These are phyloP conservation scores for Boletellus emodensis DNA, from an alignment of 768 basidiomycete species.

Conservation along the genomic window DNA sequence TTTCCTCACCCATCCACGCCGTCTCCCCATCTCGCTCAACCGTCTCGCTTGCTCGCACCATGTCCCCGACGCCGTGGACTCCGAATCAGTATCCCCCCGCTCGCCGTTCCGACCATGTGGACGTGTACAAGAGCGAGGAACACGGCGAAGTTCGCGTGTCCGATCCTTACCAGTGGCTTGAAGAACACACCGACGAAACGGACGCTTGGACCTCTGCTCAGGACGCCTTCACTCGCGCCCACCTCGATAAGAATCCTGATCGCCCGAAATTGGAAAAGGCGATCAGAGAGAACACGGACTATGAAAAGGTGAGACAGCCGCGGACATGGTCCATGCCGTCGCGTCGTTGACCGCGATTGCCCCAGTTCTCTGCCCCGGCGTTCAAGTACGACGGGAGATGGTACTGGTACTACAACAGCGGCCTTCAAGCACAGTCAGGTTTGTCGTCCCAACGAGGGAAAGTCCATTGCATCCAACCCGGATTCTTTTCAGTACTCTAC, in stretches of 20 bases:
- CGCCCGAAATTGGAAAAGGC: slow-evolving; percentile 53
- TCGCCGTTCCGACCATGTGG: slow-evolving; percentile 62
- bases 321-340: background rate
- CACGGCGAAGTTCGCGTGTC: slow-evolving; percentile 59
- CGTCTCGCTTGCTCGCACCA: slow-evolving; percentile 17
- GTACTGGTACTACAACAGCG: slow-evolving; percentile 82
- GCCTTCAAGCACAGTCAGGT: slow-evolving; percentile 65
- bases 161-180: slow-evolving; percentile 77
- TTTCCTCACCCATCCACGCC: slow-evolving; percentile 1
- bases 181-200: slow-evolving; percentile 59
- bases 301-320: slow-evolving; percentile 38
- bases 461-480: background rate
- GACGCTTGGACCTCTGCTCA: slow-evolving; percentile 62
- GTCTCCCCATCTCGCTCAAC: background rate
- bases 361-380: slow-evolving; percentile 59
- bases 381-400: slow-evolving; percentile 64
- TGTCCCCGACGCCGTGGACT: slow-evolving; percentile 47
- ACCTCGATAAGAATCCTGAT: slow-evolving; percentile 63
- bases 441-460: slow-evolving; percentile 1
- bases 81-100: slow-evolving; percentile 60
- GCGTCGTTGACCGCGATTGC: slow-evolving; percentile 2
- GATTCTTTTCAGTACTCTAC: slow-evolving; percentile 46
- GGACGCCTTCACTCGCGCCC: slow-evolving; percentile 51
- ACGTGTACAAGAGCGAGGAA: slow-evolving; percentile 62
- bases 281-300: slow-evolving; percentile 53